Conservation (phyloP, 2,329 filamentous ascomycete genomes). For the Trichoderma arundinaceum region DNA sequence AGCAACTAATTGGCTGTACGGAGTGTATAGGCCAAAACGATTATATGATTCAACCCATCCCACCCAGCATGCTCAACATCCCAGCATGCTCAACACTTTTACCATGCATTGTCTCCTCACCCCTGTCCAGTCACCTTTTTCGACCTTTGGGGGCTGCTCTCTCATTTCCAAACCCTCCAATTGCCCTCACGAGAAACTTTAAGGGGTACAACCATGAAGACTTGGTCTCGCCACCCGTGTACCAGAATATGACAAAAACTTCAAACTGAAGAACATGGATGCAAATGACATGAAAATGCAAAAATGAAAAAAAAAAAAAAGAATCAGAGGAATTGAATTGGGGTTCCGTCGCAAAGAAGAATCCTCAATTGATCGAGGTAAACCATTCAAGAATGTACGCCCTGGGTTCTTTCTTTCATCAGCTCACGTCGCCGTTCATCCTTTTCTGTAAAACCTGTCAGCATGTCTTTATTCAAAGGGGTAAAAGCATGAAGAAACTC, state of each 20-base stretch:
- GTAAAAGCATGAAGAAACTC: slow-evolving; percentile 31
- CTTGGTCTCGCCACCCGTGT: slow-evolving; percentile 15
- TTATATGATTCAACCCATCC: slow-evolving; percentile 1
- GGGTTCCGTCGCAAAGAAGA: not conserved
- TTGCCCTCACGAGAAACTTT: not conserved
- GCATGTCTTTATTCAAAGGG: slow-evolving; percentile 32
- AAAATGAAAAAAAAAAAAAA: not conserved
- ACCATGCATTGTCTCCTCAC: not conserved
- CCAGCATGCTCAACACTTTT: slow-evolving; percentile 4
- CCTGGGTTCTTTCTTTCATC: slow-evolving; percentile 67
- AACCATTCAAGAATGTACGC: slow-evolving; percentile 48
- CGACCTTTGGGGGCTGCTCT: not conserved
- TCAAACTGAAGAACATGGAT: slow-evolving; percentile 25
- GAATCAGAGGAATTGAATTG: not conserved
- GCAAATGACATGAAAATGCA: slow-evolving; percentile 16
- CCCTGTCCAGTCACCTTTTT: not conserved
- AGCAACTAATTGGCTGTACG: not conserved
- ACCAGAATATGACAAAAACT: slow-evolving; percentile 26
- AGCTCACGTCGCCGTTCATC: slow-evolving; percentile 69
- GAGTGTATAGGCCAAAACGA: not conserved
- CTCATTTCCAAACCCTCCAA: not conserved
- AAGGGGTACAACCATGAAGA: not conserved
- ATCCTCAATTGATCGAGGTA: not conserved
- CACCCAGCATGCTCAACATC: not conserved
- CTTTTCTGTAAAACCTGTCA: slow-evolving; percentile 60